Percentiles rank a stretch among this genome's conserved stretches.
Conservation (phyloP, 176 grass and related monocot genomes). For the Zoysia pacifica region DNA sequence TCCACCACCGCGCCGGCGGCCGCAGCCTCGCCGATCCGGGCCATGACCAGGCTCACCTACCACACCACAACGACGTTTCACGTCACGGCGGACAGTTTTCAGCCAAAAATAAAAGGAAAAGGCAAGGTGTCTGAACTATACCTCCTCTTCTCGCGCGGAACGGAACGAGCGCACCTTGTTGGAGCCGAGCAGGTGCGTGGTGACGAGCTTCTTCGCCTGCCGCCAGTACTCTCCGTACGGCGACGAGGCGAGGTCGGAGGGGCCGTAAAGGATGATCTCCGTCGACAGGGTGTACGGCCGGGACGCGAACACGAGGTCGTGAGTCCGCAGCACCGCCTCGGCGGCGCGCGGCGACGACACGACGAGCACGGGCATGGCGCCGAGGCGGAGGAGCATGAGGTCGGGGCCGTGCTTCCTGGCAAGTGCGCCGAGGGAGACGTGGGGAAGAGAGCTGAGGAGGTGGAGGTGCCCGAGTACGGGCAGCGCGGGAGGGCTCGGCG, state of each 20-base stretch:
- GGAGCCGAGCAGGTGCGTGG: background rate
- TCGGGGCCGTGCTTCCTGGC: background rate
- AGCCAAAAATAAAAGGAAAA: too few species aligned
- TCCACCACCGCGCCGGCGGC: background rate
- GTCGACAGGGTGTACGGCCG: background rate
- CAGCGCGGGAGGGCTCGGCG: constrained; percentile 40
- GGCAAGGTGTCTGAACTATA: background rate
- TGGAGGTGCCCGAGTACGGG: constrained; percentile 16
- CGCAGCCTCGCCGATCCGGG: constrained; percentile 1
- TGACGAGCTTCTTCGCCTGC: background rate
- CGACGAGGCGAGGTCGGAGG: background rate
- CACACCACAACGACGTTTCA: background rate
- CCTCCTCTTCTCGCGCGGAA: background rate
- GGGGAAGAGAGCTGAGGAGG: background rate
- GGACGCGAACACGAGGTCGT: constrained; percentile 1
- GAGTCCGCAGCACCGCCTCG: background rate
- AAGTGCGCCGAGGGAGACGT: background rate
- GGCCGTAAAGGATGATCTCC: background rate
- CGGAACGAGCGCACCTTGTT: background rate
- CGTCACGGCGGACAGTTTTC: too few species aligned
- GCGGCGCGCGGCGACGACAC: background rate
- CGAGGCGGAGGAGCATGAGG: background rate
- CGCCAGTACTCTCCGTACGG: background rate
- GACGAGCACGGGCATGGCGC: background rate
- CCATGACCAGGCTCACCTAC: background rate